A percentile compares a stretch with the other conserved stretches of the same genome.
Evolutionary conservation across 352 stramenopile species (phyloP).

Genomic region (Globisporangium iwayamae): DNA sequence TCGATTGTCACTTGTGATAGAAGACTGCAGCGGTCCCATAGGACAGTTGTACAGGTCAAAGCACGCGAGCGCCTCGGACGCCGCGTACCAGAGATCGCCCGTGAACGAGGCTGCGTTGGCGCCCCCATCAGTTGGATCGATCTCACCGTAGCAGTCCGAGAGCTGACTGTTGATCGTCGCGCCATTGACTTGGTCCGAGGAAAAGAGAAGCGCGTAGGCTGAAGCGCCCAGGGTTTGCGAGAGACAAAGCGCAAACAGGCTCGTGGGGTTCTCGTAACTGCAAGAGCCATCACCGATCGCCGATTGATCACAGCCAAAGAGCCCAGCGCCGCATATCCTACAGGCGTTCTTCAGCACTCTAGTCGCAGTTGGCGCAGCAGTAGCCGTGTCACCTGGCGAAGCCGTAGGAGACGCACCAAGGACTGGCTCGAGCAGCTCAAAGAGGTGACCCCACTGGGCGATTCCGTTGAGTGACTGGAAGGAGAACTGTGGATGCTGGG

Average conservation of each 20-base stretch:
- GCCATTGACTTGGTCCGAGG: neutral
- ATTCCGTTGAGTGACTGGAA: conserved; percentile 16
- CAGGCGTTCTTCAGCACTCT: conserved; percentile 9
- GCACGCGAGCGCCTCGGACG: conserved; percentile 18
- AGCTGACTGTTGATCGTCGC: neutral
- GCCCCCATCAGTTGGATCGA: neutral
- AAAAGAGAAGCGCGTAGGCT: neutral
- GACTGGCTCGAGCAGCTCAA: neutral
- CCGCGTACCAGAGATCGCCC: conserved; percentile 22
- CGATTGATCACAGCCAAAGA: conserved; percentile 9
- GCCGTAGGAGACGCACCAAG: neutral
- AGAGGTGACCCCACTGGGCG: conserved; percentile 3
- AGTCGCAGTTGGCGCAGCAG: neutral
- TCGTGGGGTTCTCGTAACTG: conserved; percentile 8
- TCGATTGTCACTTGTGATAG: neutral
- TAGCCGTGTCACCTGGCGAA: neutral
- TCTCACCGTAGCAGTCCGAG: neutral
- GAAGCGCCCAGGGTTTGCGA: neutral
- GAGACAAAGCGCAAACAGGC: conserved; percentile 5
- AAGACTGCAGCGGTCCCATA: conserved; percentile 18
- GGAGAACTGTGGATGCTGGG: neutral
- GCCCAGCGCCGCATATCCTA: neutral
- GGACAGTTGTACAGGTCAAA: conserved; percentile 21
- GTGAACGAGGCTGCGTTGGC: neutral
- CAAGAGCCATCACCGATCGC: conserved; percentile 9